Conservation (phyloP, 139 green algal genomes). For the Chlorella sp. region DNA sequence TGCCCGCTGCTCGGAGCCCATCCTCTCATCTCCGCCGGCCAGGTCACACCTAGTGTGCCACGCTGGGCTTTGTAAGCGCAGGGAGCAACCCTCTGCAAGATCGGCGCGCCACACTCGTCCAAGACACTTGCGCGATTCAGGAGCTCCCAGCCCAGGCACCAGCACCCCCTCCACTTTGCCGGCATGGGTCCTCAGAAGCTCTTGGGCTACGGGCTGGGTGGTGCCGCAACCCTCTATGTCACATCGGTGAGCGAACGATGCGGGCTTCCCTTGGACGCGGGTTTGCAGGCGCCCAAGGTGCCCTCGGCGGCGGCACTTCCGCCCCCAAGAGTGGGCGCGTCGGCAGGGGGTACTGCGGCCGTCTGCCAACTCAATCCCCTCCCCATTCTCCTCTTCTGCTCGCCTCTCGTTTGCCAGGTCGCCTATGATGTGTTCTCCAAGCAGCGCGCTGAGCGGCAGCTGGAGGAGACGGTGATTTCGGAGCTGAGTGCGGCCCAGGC, state of each 20-base stretch:
- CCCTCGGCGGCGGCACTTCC: too few relatives aligned
- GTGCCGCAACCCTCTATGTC: neutral
- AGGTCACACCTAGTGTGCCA: neutral
- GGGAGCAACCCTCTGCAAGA: too few relatives aligned
- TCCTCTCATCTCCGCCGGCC: neutral
- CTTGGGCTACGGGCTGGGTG: neutral
- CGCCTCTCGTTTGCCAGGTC: neutral
- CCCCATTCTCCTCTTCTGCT: neutral
- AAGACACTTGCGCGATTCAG: too few relatives aligned
- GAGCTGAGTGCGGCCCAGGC: neutral
- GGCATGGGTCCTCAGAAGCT: neutral
- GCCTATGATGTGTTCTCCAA: neutral
- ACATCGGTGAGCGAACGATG: neutral
- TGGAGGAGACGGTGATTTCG: neutral
- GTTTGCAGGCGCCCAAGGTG: neutral
- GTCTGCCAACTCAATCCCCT: neutral
- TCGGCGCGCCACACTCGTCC: too few relatives aligned
- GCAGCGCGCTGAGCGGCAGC: neutral
- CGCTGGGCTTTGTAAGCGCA: neutral
- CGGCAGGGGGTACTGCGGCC: too few relatives aligned
- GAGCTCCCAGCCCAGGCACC: too few relatives aligned
- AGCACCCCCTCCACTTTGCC: too few relatives aligned
- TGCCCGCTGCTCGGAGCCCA: neutral
- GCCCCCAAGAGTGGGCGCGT: too few relatives aligned
- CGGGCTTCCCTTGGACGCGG: neutral